Evolutionary conservation across 805 yeast genomes (phyloP).

Genomic region (Candida dajiaensis): DNA sequence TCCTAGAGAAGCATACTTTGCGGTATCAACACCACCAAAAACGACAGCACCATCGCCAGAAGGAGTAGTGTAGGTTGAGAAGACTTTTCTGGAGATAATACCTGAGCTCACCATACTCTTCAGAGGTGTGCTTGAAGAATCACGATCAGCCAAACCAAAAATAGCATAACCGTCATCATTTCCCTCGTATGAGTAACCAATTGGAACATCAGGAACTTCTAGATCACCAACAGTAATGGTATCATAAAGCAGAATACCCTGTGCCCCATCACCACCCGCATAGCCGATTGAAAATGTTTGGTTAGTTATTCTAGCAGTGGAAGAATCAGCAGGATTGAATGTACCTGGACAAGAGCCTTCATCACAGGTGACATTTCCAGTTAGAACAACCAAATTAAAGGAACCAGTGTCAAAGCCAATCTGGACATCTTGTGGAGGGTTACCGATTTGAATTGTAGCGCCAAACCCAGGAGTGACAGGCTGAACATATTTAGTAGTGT

Average conservation of each 20-base stretch:
- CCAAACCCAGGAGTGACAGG: neutral
- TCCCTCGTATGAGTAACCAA: slow-evolving; percentile 2
- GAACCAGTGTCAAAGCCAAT: slow-evolving; percentile 18
- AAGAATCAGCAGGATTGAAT: slow-evolving; percentile 4
- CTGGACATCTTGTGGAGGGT: slow-evolving; percentile 11
- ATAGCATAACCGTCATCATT: slow-evolving; percentile 3
- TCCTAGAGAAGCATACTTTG: slow-evolving; percentile 13
- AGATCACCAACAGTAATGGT: slow-evolving; percentile 8
- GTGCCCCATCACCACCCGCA: slow-evolving; percentile 7
- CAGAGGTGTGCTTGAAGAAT: neutral
- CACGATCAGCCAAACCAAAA: slow-evolving; percentile 6
- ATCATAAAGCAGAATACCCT: slow-evolving; percentile 6
- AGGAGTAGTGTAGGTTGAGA: slow-evolving; percentile 6
- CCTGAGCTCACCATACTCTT: neutral
- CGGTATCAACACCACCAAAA: slow-evolving; percentile 19
- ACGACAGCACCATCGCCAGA: slow-evolving; percentile 11
- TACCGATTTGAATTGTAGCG: slow-evolving; percentile 8
- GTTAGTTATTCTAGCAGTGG: slow-evolving; percentile 1
- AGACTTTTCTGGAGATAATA: slow-evolving; percentile 7
- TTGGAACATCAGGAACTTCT: neutral
- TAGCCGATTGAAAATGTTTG: slow-evolving; percentile 2
- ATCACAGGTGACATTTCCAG: neutral
- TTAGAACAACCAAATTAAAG: slow-evolving; percentile 4
- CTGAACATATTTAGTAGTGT: slow-evolving; percentile 3
- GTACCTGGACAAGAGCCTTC: neutral